A percentile compares a stretch with the other conserved stretches of the same genome.
These are phyloP conservation scores for Eutrema salsugineum DNA, from an alignment of 441 rosid species.

Conservation along the genomic window DNA sequence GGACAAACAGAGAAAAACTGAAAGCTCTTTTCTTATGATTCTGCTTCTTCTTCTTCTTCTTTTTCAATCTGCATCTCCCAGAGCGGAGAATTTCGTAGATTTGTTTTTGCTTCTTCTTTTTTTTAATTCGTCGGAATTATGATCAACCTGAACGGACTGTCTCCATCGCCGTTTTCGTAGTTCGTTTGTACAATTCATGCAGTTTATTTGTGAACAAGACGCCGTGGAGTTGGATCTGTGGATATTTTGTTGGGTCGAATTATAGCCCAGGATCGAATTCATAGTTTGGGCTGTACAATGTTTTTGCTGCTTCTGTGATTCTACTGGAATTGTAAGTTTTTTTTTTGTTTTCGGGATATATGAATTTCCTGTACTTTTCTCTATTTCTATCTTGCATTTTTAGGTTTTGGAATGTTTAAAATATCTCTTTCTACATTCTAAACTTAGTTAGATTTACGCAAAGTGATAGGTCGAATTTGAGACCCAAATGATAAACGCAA, in stretches of 20 bases:
- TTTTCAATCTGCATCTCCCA: constrained; percentile 20
- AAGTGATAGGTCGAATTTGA: background rate
- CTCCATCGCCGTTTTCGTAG: constrained; percentile 18
- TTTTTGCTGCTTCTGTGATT: background rate
- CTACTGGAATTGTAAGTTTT: background rate
- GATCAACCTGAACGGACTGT: constrained; percentile 26
- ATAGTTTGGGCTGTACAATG: background rate
- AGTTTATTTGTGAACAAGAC: background rate
- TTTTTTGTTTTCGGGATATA: background rate
- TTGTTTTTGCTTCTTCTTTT: constrained; percentile 4
- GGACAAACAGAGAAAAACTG: background rate
- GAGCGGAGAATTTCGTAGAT: constrained; percentile 16
- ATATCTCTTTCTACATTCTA: background rate
- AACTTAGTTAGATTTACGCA: background rate
- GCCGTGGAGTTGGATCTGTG: background rate
- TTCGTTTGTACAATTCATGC: constrained; percentile 7
- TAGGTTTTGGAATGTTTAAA: background rate
- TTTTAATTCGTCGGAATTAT: constrained; percentile 21
- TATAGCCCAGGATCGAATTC: background rate
- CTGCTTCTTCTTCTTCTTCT: constrained; percentile 13
- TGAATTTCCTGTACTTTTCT: background rate
- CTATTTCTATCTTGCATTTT: background rate
- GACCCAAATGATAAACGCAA: background rate
- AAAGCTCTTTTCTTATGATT: constrained; percentile 7
- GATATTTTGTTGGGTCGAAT: background rate